Evolutionary conservation across 768 basidiomycete genomes (phyloP).

Genomic region (Fomitopsis pulvina): DNA sequence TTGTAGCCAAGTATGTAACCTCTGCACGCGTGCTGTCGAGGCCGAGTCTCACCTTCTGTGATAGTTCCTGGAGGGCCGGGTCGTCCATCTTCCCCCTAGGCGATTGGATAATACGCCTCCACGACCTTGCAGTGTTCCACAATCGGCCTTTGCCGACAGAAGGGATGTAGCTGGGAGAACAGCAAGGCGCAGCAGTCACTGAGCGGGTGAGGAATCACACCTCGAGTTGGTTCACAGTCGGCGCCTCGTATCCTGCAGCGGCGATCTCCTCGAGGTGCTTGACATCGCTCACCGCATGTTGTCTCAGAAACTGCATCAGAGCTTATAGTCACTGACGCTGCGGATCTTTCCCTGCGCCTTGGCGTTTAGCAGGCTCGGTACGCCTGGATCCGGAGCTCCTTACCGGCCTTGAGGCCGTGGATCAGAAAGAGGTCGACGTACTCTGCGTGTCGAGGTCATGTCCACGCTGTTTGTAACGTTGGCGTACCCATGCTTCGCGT

Average conservation of each 20-base stretch:
- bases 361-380: constrained; percentile 34
- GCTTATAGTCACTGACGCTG: constrained; percentile 43
- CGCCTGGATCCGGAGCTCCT: constrained; percentile 29
- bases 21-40: no score
- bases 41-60: no score
- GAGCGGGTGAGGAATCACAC: constrained; percentile 25
- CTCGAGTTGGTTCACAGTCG: constrained; percentile 81
- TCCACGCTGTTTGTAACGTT: constrained; percentile 49
- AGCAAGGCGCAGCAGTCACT: neutral
- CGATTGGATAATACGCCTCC: constrained; percentile 54
- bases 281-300: constrained; percentile 38
- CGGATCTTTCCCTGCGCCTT: constrained; percentile 30
- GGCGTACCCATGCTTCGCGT: constrained; percentile 61
- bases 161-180: constrained; percentile 57
- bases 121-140: constrained; percentile 31
- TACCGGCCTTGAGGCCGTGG: constrained; percentile 35
- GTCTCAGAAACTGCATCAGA: neutral
- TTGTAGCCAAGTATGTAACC: no score
- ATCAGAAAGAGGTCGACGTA: constrained; percentile 43
- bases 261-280: constrained; percentile 74
- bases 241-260: constrained; percentile 51
- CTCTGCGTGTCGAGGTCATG: no score
- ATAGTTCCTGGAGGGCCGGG: no score
- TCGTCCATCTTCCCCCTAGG: no score
- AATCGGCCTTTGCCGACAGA: constrained; percentile 70